A percentile compares a stretch with the other conserved stretches of the same genome.
phyloP scores from a whole-genome alignment of 1,284 basidiomycete species.

The Malassezia restricta region DNA sequence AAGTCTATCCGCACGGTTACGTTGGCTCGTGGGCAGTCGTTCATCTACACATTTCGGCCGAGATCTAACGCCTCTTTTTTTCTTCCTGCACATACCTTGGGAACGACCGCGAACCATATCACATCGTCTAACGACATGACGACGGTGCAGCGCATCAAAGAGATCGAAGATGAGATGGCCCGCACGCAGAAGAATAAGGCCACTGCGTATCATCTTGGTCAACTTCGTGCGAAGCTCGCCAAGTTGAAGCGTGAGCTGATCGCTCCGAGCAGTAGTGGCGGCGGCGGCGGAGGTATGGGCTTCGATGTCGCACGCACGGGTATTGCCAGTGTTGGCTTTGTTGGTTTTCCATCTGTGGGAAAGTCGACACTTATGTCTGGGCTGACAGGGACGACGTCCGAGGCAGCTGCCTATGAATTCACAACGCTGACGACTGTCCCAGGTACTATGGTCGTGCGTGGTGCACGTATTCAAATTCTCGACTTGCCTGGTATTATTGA shows the following conservation, averaged over 20 bases:
- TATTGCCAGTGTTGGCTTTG: slow-evolving; percentile 71
- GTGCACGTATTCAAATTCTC: slow-evolving; percentile 66
- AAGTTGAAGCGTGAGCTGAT: slow-evolving; percentile 92
- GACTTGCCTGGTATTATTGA: slow-evolving; percentile 86
- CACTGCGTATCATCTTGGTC: slow-evolving; percentile 68
- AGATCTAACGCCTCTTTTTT: not conserved
- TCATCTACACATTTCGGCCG: slow-evolving; percentile 3
- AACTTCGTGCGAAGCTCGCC: slow-evolving; percentile 95
- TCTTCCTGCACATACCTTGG: not conserved
- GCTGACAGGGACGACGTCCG: slow-evolving; percentile 90
- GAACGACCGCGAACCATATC: not conserved
- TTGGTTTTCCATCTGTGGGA: slow-evolving; percentile 48
- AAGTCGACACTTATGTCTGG: slow-evolving; percentile 92
- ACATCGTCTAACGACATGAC: slow-evolving; percentile 14
- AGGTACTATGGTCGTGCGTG: slow-evolving; percentile 75
- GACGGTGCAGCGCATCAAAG: slow-evolving; percentile 42
- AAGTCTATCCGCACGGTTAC: too few relatives aligned
- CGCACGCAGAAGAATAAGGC: slow-evolving; percentile 77
- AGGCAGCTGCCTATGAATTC: slow-evolving; percentile 97
- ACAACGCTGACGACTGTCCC: slow-evolving; percentile 70
- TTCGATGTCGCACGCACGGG: slow-evolving; percentile 97
- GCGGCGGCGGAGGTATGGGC: slow-evolving; percentile 54
- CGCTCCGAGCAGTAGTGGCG: slow-evolving; percentile 65
- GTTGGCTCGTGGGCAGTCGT: too few relatives aligned
- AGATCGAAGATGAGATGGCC: slow-evolving; percentile 45